phyloP scores from a whole-genome alignment of 306 rosid species.

The Citrullus mucosospermus region DNA sequence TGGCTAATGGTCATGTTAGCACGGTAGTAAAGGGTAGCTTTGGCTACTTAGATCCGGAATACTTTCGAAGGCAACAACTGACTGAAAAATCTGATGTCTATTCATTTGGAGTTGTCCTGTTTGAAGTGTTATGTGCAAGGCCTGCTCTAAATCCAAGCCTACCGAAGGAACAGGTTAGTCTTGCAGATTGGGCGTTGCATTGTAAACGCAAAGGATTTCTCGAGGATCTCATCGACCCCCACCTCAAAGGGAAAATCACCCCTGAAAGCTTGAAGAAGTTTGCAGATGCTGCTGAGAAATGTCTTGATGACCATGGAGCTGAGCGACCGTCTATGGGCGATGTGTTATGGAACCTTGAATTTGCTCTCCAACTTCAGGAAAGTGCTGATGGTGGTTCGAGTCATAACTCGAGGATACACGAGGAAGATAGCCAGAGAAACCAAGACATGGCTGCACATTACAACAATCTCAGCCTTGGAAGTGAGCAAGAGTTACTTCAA shows the following conservation, averaged over 20 bases:
- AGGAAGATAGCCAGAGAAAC: conserved; percentile 4
- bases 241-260: conserved; percentile 31
- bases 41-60: conserved; percentile 42
- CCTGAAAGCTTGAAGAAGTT: conserved; percentile 36
- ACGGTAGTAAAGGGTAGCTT: conserved; percentile 47
- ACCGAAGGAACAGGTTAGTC: conserved; percentile 41
- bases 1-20: conserved; percentile 36
- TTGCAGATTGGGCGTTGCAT: conserved; percentile 42
- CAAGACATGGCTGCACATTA: conserved; percentile 25
- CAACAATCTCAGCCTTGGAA: conserved; percentile 35
- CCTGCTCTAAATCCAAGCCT: conserved; percentile 41
- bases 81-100: conserved; percentile 44
- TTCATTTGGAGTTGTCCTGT: conserved; percentile 44
- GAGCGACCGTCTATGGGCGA: conserved; percentile 39
- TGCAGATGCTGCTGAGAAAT: conserved; percentile 41
- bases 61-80: conserved; percentile 34
- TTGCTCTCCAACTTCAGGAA: conserved; percentile 38
- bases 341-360: conserved; percentile 41
- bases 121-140: conserved; percentile 32
- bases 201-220: conserved; percentile 29
- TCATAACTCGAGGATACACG: neutral
- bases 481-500: conserved; percentile 17
- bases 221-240: conserved; percentile 33
- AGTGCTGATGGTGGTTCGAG: conserved; percentile 11
- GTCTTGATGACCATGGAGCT: conserved; percentile 28